A percentile compares a stretch with the other conserved stretches of the same genome.
Conservation (phyloP, 768 basidiomycete species). For the Tephrocybe sp. region DNA sequence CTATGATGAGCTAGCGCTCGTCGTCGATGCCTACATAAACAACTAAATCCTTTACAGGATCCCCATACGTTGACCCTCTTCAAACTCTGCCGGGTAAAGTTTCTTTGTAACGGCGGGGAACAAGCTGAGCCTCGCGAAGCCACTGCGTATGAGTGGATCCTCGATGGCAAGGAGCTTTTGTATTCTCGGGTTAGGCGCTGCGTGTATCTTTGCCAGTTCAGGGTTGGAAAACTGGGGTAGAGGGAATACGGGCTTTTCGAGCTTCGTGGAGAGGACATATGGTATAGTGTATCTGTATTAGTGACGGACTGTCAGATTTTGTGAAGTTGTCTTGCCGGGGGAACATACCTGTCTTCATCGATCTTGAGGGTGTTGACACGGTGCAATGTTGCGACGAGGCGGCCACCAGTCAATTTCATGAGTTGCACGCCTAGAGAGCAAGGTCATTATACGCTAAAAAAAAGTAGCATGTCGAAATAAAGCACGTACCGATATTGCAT, state of each 20-base stretch:
- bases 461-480: background rate
- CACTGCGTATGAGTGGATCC: slow-evolving; percentile 26
- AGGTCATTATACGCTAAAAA: background rate
- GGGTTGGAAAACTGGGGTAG: slow-evolving; percentile 24
- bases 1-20: too few species aligned
- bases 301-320: background rate
- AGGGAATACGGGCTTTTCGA: slow-evolving; percentile 24
- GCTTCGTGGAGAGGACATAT: slow-evolving; percentile 27
- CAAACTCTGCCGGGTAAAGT: slow-evolving; percentile 19
- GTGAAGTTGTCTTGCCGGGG: background rate
- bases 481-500: slow-evolving; percentile 27
- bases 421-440: slow-evolving; percentile 25
- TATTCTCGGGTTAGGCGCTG: slow-evolving; percentile 23
- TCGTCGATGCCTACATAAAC: too few species aligned
- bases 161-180: slow-evolving; percentile 23
- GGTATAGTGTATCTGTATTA: slow-evolving; percentile 30
- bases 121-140: slow-evolving; percentile 26
- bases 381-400: slow-evolving; percentile 28
- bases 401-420: slow-evolving; percentile 27
- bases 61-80: slow-evolving; percentile 13
- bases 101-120: slow-evolving; percentile 25
- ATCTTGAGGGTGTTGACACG: slow-evolving; percentile 32
- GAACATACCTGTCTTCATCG: slow-evolving; percentile 23
- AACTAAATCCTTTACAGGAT: background rate
- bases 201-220: slow-evolving; percentile 22